These are phyloP conservation scores for Lathyrus aphaca DNA, from an alignment of 306 rosid species.

Conservation along the genomic window DNA sequence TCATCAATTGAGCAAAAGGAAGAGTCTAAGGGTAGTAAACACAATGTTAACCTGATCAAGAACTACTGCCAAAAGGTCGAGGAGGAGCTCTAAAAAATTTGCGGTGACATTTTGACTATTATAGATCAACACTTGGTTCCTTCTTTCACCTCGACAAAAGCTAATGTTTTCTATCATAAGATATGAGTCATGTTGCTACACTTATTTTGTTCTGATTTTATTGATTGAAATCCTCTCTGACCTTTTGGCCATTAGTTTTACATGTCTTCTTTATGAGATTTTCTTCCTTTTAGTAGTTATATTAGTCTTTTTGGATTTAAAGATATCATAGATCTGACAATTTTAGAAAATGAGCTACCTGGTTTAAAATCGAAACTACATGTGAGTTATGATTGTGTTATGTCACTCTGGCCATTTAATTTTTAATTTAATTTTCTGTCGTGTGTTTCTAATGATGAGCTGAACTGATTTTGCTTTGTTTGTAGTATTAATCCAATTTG, in stretches of 20 bases:
- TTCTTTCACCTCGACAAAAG: conserved; percentile 82
- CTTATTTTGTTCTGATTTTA: conserved; percentile 7
- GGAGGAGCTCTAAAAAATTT: conserved; percentile 91
- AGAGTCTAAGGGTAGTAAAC: conserved; percentile 88
- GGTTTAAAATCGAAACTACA: too few species aligned
- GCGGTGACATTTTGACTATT: conserved; percentile 78
- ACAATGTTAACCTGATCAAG: conserved; percentile 85
- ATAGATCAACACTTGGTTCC: conserved; percentile 86
- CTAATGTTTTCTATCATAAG: conserved; percentile 93
- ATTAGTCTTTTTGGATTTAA: neutral
- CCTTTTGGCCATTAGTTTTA: conserved; percentile 22
- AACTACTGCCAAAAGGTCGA: conserved; percentile 92
- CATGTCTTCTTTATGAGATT: conserved; percentile 8
- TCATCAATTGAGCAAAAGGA: conserved; percentile 98
- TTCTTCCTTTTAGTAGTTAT: conserved; percentile 10
- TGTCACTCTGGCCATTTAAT: too few species aligned
- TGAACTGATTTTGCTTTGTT: too few species aligned
- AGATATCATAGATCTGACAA: neutral
- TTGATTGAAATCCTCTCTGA: conserved; percentile 19
- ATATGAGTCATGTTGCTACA: conserved; percentile 63
- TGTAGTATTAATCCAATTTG: too few species aligned
- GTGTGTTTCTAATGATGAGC: too few species aligned
- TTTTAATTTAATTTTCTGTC: too few species aligned
- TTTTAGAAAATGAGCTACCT: too few species aligned
- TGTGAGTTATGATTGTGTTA: too few species aligned